phyloP scores from a whole-genome alignment of 441 rosid genomes.

The Bruguiera hainesii region DNA sequence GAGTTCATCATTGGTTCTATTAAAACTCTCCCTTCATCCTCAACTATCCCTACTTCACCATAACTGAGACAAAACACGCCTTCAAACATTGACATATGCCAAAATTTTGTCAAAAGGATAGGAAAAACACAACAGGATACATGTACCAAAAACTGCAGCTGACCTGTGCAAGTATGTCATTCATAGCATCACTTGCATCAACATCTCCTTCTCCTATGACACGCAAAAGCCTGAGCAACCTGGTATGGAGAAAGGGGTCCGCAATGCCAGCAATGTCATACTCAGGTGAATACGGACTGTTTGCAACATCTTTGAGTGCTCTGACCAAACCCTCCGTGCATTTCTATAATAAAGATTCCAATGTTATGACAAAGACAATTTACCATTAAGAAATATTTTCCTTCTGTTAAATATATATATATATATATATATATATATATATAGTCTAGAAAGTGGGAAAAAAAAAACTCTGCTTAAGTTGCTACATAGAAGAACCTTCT shows the following conservation, averaged over 20 bases:
- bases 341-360: conserved; percentile 43
- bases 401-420: conserved; percentile 8
- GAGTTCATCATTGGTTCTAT: neutral
- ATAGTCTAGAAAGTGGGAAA: neutral
- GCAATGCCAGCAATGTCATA: conserved; percentile 97
- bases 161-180: conserved; percentile 99
- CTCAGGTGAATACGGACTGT: conserved; percentile 97
- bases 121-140: conserved; percentile 1
- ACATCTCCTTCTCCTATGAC: conserved; percentile 93
- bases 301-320: conserved; percentile 77
- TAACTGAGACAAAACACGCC: neutral
- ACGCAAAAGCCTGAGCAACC: conserved; percentile 84
- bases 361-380: conserved; percentile 1
- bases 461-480: neutral
- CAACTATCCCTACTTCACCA: neutral
- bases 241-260: conserved; percentile 95
- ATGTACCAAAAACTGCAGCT: conserved; percentile 23
- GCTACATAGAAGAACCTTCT: neutral
- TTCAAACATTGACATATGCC: neutral
- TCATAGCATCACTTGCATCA: conserved; percentile 96
- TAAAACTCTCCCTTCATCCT: neutral
- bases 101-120: conserved; percentile 1
- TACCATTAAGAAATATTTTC: conserved; percentile 5
- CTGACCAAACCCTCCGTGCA: conserved; percentile 87
- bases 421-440: too few species aligned